phyloP scores from a whole-genome alignment of 306 rosid species.

The Canavalia gladiata region DNA sequence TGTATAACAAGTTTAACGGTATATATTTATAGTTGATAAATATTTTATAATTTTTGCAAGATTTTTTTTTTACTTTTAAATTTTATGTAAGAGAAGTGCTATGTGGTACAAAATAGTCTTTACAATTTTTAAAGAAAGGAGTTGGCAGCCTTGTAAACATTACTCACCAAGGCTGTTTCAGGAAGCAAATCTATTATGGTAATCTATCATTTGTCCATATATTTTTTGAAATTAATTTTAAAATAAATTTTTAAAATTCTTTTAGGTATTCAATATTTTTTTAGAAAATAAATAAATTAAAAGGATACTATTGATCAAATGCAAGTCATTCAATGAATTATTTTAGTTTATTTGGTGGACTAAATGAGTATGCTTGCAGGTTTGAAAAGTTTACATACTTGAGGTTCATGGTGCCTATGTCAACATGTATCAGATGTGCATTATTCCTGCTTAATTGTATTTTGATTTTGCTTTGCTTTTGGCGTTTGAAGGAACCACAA shows the following conservation, averaged over 20 bases:
- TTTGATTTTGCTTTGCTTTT: no score
- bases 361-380: not conserved
- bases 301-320: not conserved
- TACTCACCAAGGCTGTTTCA: no score
- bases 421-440: not conserved
- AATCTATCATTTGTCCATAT: not conserved
- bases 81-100: no score
- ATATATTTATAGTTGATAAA: no score
- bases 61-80: no score
- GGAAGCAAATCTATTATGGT: not conserved
- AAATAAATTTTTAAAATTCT: not conserved
- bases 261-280: not conserved
- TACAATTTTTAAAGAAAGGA: no score
- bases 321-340: constrained; percentile 5
- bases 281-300: not conserved
- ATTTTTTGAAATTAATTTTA: not conserved
- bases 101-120: no score
- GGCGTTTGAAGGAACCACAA: constrained; percentile 74
- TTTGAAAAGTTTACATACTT: not conserved
- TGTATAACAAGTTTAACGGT: no score
- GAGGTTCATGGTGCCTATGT: constrained; percentile 29
- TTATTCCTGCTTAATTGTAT: not conserved
- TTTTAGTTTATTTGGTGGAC: constrained; percentile 23
- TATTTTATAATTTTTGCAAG: no score
- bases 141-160: no score